Percentiles rank a stretch among this genome's conserved stretches.
Conservation (phyloP, 2,329 filamentous ascomycete species). For the Tolypocladium sp. region DNA sequence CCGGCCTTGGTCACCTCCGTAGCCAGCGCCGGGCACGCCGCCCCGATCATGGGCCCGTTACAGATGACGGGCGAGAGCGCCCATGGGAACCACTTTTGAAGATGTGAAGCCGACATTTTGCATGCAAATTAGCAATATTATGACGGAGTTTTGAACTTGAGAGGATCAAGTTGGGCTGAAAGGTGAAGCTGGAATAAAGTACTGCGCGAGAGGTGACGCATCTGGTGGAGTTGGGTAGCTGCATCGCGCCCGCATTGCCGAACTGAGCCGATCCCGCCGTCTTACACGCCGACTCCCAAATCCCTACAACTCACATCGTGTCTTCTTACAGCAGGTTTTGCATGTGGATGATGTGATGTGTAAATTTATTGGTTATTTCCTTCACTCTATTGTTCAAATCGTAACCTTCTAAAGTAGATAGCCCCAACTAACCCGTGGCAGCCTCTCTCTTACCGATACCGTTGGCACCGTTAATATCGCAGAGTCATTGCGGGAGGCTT, state of each 20-base stretch:
- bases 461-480: slow-evolving; percentile 26
- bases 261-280: background rate
- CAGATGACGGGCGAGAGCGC: slow-evolving; percentile 18
- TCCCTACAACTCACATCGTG: background rate
- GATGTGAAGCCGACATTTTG: slow-evolving; percentile 4
- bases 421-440: too few relatives aligned
- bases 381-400: background rate
- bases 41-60: slow-evolving; percentile 28
- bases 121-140: background rate
- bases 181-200: background rate
- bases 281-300: background rate
- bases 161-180: background rate
- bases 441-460: too few relatives aligned
- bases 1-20: slow-evolving; percentile 27
- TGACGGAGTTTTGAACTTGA: background rate
- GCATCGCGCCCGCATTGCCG: background rate
- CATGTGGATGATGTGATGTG: background rate
- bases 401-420: too few relatives aligned
- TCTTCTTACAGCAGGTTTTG: background rate
- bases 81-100: slow-evolving; percentile 21
- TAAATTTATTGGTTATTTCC: too few relatives aligned
- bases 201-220: background rate
- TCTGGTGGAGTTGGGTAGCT: background rate
- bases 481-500: slow-evolving; percentile 37
- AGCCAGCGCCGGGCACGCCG: slow-evolving; percentile 22